phyloP scores from a whole-genome alignment of 441 rosid species.

The Bruguiera hainesii region DNA sequence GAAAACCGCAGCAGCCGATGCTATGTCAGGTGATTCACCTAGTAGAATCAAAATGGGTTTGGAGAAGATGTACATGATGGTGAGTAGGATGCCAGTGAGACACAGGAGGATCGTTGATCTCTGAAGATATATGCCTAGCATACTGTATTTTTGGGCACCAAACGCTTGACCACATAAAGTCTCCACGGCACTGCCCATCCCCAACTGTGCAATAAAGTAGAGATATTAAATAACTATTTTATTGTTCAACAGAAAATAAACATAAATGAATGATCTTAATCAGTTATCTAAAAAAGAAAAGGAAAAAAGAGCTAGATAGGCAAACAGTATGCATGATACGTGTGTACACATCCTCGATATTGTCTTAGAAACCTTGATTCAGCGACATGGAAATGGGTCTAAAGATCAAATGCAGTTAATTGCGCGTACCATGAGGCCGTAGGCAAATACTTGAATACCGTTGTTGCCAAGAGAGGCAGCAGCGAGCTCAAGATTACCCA shows the following conservation, averaged over 20 bases:
- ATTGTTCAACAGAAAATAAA: too few species aligned
- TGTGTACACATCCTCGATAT: too few species aligned
- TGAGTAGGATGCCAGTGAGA: conserved; percentile 45
- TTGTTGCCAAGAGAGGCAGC: conserved; percentile 44
- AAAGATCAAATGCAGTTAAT: background rate
- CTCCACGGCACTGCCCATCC: conserved; percentile 84
- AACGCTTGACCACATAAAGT: conserved; percentile 75
- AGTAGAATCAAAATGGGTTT: conserved; percentile 46
- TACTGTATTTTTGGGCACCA: conserved; percentile 46
- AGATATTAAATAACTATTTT: background rate
- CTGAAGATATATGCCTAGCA: conserved; percentile 68
- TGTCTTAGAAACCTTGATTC: background rate
- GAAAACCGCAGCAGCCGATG: conserved; percentile 48
- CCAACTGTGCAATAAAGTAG: conserved; percentile 31
- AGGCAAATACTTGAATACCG: conserved; percentile 15
- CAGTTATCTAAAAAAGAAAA: too few species aligned
- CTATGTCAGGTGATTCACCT: conserved; percentile 45
- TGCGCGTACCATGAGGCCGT: conserved; percentile 14
- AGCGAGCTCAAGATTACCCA: conserved; percentile 65
- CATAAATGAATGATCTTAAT: too few species aligned
- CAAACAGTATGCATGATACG: too few species aligned
- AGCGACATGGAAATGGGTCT: background rate
- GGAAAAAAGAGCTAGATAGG: too few species aligned
- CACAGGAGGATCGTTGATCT: conserved; percentile 51
- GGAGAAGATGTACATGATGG: conserved; percentile 39